Evolutionary conservation across 1,284 basidiomycete genomes (phyloP).

Genomic region (Ustilago curta): DNA sequence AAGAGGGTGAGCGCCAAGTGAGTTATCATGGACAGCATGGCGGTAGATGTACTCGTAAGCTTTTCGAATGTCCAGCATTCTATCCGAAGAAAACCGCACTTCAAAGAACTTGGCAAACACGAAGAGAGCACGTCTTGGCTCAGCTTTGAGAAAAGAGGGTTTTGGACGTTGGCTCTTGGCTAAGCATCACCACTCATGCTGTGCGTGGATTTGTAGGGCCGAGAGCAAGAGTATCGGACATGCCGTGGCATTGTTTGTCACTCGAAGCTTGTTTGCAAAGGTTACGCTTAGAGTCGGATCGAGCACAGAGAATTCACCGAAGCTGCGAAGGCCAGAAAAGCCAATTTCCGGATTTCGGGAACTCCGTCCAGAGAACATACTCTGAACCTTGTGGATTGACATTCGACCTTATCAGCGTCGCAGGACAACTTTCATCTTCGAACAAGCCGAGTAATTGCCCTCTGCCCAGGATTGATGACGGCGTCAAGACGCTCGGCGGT

Average conservation of each 20-base stretch:
- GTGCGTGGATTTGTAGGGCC: neutral
- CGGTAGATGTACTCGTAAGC: neutral
- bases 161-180: neutral
- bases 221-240: conserved; percentile 1
- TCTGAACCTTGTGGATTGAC: neutral
- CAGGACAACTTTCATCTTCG: neutral
- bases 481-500: conserved; percentile 13
- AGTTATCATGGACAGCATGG: neutral
- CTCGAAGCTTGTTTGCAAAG: conserved; percentile 2
- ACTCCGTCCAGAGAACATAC: neutral
- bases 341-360: conserved; percentile 4
- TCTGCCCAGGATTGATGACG: neutral
- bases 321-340: neutral
- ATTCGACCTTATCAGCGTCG: neutral
- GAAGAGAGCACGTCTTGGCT: neutral
- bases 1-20: too few relatives aligned
- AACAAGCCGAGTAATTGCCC: too few relatives aligned
- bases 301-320: conserved; percentile 1
- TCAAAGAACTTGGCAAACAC: neutral
- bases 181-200: neutral
- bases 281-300: conserved; percentile 8
- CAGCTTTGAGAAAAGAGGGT: neutral
- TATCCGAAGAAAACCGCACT: neutral
- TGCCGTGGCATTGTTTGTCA: neutral
- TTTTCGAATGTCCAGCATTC: neutral